Evolutionary conservation across 2,329 filamentous ascomycete genomes (phyloP), one percentile per base, ranked within the genome.

Genomic region (Eutypa lata): DNA sequence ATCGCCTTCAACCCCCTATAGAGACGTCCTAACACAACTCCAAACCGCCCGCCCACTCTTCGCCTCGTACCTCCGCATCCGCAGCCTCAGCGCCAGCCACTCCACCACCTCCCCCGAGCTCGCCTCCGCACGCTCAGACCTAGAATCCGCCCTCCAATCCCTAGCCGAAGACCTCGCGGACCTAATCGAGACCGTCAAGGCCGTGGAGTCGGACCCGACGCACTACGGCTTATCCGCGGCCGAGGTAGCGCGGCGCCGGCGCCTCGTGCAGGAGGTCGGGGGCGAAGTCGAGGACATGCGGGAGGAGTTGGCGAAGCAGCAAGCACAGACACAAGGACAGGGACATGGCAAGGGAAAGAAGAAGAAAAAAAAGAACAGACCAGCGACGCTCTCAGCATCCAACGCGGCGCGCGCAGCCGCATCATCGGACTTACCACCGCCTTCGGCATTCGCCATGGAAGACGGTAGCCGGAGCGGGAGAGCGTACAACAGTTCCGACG

Each of bases 61-160:
- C 79, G 87, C 89, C 58, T 97, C 92, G 16, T 99, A 96, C 77
- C 83, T 96, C 43, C 93, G 94, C 68, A 99, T 99, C 74, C 90
- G 91, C 67, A 94, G 91, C 45, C 87, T 96, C 54, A 87, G 86
- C 40, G 81, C 79, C 7, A 16, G 53, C 60, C 51, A 83, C n/a
- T n/a, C 83, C 8, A 75, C 86, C 14, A 78, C 79, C 43, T 92
- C 90, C 18, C 91, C 91, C 13, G 94, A 99, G 70, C 90, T 99
- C 54, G 83, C 89, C 66, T 85, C 88, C 49, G 93, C 88, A 45
- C 82, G 87, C 52, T 69, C 81, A 52, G 89, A 92, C 61, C 86
- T 94, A 63, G 78, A 83, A 59, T 62, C 73, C 33, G 76, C 87
- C 22, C 82, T 94, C 52, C 76, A 79, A 47, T 78, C 87, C 24